Conservation (phyloP, 2,329 filamentous ascomycete genomes). For the Ophiostoma novo-ulmi region DNA sequence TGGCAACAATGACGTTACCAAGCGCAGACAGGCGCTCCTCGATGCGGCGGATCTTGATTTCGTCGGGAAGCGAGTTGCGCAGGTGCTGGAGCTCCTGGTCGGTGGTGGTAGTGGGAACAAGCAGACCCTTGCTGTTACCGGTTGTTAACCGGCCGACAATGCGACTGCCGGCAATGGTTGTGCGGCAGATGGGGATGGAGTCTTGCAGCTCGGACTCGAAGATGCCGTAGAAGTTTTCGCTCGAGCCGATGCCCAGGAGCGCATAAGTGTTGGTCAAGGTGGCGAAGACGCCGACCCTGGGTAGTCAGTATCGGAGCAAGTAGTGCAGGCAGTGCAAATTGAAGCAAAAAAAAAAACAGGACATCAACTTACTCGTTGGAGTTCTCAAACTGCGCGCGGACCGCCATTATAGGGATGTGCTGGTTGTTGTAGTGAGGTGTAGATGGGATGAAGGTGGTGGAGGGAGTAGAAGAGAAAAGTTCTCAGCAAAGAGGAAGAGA, state of each 20-base stretch:
- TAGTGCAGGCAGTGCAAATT: neutral
- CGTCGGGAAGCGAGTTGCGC: slow-evolving; percentile 87
- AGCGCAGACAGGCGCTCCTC: slow-evolving; percentile 94
- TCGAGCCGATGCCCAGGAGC: slow-evolving; percentile 87
- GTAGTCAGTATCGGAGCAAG: slow-evolving; percentile 5
- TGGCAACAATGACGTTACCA: slow-evolving; percentile 93
- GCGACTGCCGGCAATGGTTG: slow-evolving; percentile 91
- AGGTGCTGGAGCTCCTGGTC: slow-evolving; percentile 98
- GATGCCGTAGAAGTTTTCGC: slow-evolving; percentile 98
- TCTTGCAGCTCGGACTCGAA: slow-evolving; percentile 98
- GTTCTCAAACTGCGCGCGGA: slow-evolving; percentile 77
- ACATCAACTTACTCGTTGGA: slow-evolving; percentile 70
- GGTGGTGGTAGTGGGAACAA: slow-evolving; percentile 91
- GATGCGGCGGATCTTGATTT: slow-evolving; percentile 91
- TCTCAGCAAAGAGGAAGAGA: neutral
- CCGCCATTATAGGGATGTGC: slow-evolving; percentile 49
- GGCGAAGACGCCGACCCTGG: slow-evolving; percentile 89
- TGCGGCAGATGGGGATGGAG: slow-evolving; percentile 93
- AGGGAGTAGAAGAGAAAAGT: neutral
- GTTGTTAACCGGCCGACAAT: slow-evolving; percentile 95
- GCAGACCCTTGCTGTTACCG: slow-evolving; percentile 92
- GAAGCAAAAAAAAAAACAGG: neutral
- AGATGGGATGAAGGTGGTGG: neutral
- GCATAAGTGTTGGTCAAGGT: slow-evolving; percentile 97
- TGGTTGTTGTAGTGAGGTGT: slow-evolving; percentile 4